phyloP scores from a whole-genome alignment of 805 yeast species.

The Vanderwaltozyma polyspora region DNA sequence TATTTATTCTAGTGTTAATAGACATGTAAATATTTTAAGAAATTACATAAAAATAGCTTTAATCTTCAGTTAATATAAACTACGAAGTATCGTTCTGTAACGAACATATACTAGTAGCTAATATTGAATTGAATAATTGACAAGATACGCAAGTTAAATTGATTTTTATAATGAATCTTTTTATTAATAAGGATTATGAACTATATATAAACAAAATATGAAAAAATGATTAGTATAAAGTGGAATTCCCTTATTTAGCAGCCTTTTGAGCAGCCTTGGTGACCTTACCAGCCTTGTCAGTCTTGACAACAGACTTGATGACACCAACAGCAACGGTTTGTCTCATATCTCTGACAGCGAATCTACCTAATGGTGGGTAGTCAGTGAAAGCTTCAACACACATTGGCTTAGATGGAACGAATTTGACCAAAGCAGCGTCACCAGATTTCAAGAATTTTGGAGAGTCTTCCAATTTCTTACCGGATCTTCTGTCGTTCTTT shows the following conservation, averaged over 20 bases:
- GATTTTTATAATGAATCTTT: background rate
- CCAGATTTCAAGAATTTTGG: constrained; percentile 95
- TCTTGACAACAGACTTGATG: constrained; percentile 87
- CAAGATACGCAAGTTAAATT: background rate
- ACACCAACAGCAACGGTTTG: constrained; percentile 99
- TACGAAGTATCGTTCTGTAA: too few relatives aligned
- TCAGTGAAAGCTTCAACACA: constrained; percentile 91
- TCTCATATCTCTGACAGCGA: constrained; percentile 99
- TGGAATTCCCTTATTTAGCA: constrained; percentile 20
- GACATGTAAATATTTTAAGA: background rate
- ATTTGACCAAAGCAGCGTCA: constrained; percentile 88
- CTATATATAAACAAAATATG: constrained; percentile 1
- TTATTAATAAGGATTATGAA: background rate
- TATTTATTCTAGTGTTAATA: background rate
- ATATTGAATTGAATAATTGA: too few relatives aligned
- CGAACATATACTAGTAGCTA: too few relatives aligned
- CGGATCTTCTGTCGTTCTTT: constrained; percentile 88
- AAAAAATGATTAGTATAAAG: constrained; percentile 49
- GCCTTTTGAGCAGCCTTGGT: constrained; percentile 76
- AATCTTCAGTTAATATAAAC: too few relatives aligned
- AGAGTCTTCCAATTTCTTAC: constrained; percentile 77
- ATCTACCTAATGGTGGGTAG: constrained; percentile 96
- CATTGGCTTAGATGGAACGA: constrained; percentile 82
- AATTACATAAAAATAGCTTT: too few relatives aligned
- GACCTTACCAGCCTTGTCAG: constrained; percentile 81